Evolutionary conservation across 495 filamentous ascomycete genomes (phyloP).

Genomic region (Daldinia vernicosa): DNA sequence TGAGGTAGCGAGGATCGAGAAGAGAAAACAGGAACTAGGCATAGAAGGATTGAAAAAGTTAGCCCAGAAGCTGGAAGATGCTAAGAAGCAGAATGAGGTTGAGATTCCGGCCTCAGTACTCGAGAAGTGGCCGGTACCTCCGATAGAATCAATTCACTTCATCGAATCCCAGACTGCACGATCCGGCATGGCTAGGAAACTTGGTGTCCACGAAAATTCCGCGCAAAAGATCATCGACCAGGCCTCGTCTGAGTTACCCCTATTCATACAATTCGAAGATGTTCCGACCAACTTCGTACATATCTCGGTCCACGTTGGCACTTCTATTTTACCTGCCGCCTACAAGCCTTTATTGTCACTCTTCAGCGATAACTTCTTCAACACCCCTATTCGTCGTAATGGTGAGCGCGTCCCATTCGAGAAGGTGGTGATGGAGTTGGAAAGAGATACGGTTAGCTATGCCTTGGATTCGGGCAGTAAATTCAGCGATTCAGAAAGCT

Average conservation of each 20-base stretch:
- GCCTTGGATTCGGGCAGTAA: slow-evolving; percentile 69
- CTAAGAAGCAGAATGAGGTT: slow-evolving; percentile 83
- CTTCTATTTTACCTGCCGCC: slow-evolving; percentile 73
- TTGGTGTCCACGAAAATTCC: slow-evolving; percentile 70
- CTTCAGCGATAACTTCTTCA: slow-evolving; percentile 93
- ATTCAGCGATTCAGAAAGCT: slow-evolving; percentile 79
- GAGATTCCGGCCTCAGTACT: slow-evolving; percentile 79
- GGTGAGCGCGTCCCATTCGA: slow-evolving; percentile 87
- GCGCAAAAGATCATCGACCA: slow-evolving; percentile 82
- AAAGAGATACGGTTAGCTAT: slow-evolving; percentile 89
- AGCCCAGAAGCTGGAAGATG: slow-evolving; percentile 76
- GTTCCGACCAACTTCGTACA: slow-evolving; percentile 90
- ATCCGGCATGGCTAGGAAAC: slow-evolving; percentile 77
- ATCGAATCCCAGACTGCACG: slow-evolving; percentile 87
- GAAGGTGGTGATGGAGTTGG: slow-evolving; percentile 85
- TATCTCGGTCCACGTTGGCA: slow-evolving; percentile 79
- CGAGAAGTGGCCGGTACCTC: slow-evolving; percentile 82
- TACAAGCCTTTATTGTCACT: slow-evolving; percentile 83
- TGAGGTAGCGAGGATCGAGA: slow-evolving; percentile 68
- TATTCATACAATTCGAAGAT: slow-evolving; percentile 98
- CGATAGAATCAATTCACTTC: slow-evolving; percentile 89
- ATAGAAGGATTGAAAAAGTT: slow-evolving; percentile 70
- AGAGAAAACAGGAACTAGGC: slow-evolving; percentile 60
- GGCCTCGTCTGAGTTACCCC: slow-evolving; percentile 67
- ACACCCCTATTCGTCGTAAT: slow-evolving; percentile 81